Evolutionary conservation across 768 basidiomycete species (phyloP).

Genomic region (Mycena indigotica): DNA sequence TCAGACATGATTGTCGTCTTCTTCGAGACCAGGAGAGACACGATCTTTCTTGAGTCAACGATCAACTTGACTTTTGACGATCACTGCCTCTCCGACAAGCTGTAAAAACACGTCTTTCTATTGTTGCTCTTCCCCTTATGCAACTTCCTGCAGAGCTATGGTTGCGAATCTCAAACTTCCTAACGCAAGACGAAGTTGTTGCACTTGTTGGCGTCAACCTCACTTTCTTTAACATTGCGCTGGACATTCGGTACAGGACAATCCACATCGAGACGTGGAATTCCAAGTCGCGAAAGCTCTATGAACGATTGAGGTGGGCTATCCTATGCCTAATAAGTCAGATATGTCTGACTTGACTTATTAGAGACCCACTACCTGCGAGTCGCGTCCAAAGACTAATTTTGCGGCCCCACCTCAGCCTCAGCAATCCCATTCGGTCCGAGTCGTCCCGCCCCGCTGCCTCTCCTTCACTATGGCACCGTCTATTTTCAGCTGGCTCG

Average conservation of each 20-base stretch:
- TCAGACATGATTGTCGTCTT: no score
- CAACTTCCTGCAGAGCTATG: constrained; percentile 36
- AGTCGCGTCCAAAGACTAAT: constrained; percentile 26
- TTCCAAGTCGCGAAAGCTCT: constrained; percentile 15
- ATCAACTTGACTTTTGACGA: no score
- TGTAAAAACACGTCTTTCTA: no score
- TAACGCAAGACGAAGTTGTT: constrained; percentile 30
- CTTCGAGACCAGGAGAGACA: no score
- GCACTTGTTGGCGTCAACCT: constrained; percentile 33
- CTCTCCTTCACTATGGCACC: not conserved
- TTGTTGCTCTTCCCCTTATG: no score
- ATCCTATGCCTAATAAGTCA: no score
- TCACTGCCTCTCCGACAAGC: no score
- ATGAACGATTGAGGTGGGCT: constrained; percentile 28
- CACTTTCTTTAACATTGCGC: constrained; percentile 34
- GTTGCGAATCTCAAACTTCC: constrained; percentile 32
- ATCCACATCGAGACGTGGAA: constrained; percentile 30
- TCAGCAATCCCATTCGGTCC: constrained; percentile 1
- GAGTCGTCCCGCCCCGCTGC: no score
- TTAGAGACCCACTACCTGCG: constrained; percentile 29
- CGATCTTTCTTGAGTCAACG: no score
- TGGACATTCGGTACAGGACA: constrained; percentile 32
- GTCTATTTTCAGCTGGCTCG: not conserved
- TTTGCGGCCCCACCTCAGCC: constrained; percentile 18
- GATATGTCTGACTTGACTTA: no score